Evolutionary conservation across 2,329 filamentous ascomycete species (phyloP), one percentile per base, ranked within the genome.

Genomic region (Metarhizium humberi): DNA sequence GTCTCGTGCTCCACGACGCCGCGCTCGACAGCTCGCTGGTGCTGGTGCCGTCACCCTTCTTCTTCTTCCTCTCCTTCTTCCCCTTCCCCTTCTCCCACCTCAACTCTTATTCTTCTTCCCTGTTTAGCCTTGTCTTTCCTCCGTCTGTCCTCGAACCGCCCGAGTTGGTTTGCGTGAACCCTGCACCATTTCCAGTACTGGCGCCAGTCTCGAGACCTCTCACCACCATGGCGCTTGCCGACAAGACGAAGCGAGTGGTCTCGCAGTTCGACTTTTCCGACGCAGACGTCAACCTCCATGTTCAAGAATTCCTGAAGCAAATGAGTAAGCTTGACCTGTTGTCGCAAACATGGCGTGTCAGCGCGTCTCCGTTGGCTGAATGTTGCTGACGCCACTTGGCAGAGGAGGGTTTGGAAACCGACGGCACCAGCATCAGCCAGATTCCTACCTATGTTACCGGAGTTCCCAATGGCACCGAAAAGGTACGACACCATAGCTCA

Each of bases 361-460:
- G 25, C 25, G 25, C 4, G 32, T 11, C 32, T 11, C 20, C 18
- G 18, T 45, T 20, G n/a, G 42, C 42, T 43, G 36, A 34, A 34
- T 16, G 16, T 13, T 11, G 40, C 56, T 57, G 38, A 55, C 54
- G 13, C 50, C 13, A 40, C 43, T 29, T 20, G 20, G 38, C 63
- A 92, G 88, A 87, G 61, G 88, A 95, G 76, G 94, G 94, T 32
- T 75, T 97, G 61, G 75, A 82, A 57, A 84, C 86, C 65, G 84
- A 92, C 63, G 86, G 86, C 59, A 86, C 89, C 36, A 91, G 87
- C 63, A 74, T 99, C 76, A 92, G 88, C 74, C 94, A 97, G 75
- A 97, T 99, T 66, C 94, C 94, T 7, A 96, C 92, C 46, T 99
- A 96, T 72, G 92, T 99, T 62, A 97, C 94, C 1, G 87, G 84